Percentiles rank a stretch among this genome's conserved stretches.
Evolutionary conservation across 768 basidiomycete genomes (phyloP).

Genomic region (Leucogyrophana mollusca): DNA sequence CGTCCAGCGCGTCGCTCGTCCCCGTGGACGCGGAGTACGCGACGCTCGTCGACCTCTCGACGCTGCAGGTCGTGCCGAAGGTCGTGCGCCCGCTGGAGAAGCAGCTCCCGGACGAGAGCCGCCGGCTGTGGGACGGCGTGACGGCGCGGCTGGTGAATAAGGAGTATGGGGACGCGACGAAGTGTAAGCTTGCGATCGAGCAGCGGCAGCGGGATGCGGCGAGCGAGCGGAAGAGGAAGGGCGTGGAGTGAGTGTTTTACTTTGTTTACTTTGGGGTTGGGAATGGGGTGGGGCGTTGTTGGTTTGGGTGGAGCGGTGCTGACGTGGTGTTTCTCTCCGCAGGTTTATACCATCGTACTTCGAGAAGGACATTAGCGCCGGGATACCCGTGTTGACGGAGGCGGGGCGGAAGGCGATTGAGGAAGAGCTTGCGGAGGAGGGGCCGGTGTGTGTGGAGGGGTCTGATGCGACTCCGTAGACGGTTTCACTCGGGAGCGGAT

Average conservation of each 20-base stretch:
- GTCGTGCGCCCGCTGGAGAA: constrained; percentile 75
- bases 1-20: constrained; percentile 46
- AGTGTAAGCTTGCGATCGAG: constrained; percentile 88
- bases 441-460: too few species aligned
- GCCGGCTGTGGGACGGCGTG: constrained; percentile 85
- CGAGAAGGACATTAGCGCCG: constrained; percentile 62
- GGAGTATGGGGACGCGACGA: constrained; percentile 90
- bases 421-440: constrained; percentile 50
- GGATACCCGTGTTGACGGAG: constrained; percentile 64
- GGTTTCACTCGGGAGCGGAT: not conserved
- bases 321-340: not conserved
- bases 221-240: constrained; percentile 81
- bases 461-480: constrained; percentile 10
- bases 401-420: constrained; percentile 72
- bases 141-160: constrained; percentile 74
- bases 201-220: constrained; percentile 91
- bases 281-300: not conserved
- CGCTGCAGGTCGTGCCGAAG: constrained; percentile 77
- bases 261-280: not conserved
- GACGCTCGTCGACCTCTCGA: constrained; percentile 74
- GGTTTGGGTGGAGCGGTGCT: constrained; percentile 3
- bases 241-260: constrained; percentile 60
- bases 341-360: constrained; percentile 81
- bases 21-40: constrained; percentile 50
- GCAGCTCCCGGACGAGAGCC: constrained; percentile 80